phyloP scores from a whole-genome alignment of 495 filamentous ascomycete species.

The Podospora pseudocomata region DNA sequence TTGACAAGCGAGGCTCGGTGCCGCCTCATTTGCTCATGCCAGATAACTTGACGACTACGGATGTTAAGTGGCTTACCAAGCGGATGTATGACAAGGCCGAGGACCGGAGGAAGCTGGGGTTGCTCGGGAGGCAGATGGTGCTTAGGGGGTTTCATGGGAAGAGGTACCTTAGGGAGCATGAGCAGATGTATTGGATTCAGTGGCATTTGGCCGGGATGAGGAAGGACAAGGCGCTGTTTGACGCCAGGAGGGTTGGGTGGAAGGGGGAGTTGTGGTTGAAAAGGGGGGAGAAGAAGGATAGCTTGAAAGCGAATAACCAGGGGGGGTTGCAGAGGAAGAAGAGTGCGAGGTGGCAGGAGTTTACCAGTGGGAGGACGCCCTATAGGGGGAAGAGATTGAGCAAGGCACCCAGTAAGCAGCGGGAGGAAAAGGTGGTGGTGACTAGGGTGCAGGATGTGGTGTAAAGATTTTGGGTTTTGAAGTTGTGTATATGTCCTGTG shows the following conservation, averaged over 20 bases:
- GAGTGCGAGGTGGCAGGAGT: slow-evolving; percentile 9
- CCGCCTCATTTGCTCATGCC: slow-evolving; percentile 38
- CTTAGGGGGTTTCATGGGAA: slow-evolving; percentile 59
- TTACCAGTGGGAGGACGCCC: slow-evolving; percentile 4
- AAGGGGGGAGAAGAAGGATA: neutral
- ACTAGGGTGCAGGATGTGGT: neutral
- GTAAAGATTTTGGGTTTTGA: neutral
- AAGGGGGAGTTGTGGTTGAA: neutral
- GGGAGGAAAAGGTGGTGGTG: neutral
- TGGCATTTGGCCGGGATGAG: slow-evolving; percentile 27
- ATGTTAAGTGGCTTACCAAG: slow-evolving; percentile 52
- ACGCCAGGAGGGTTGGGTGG: neutral
- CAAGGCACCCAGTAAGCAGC: neutral
- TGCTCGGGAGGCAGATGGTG: slow-evolving; percentile 58
- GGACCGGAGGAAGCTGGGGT: slow-evolving; percentile 55
- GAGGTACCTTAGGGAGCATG: slow-evolving; percentile 63
- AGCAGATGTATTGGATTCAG: slow-evolving; percentile 64
- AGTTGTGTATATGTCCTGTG: neutral
- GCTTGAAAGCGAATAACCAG: neutral
- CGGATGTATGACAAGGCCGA: slow-evolving; percentile 62
- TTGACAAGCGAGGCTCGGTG: neutral
- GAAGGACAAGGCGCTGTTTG: neutral
- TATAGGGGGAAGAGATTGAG: slow-evolving; percentile 6
- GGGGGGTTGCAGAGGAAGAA: neutral
- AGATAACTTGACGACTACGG: slow-evolving; percentile 43